Evolutionary conservation across 106 monocot species (phyloP), one percentile per base, ranked within the genome.

Genomic region (Acanthochlamys bracteata): DNA sequence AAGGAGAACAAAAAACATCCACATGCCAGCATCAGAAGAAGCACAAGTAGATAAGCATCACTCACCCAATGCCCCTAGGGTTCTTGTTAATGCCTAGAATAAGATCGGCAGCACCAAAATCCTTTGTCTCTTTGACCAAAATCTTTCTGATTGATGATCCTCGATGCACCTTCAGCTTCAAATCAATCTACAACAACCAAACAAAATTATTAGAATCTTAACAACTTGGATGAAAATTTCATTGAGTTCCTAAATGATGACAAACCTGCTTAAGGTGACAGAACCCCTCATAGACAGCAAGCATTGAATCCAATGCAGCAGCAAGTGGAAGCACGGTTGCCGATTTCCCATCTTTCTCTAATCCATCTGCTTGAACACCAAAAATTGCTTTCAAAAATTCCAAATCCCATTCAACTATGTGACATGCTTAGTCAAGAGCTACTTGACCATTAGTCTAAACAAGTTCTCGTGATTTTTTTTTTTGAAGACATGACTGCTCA

Each of bases 241-340:
- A 19, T 16, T 4, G 19, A 8, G 16, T 4, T 6, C 15, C 19
- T 15, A 0, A 46, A 33, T 20, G 41, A 33, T 42, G 55, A 7
- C 41, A 43, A 33, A 84, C 84, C 81, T 82, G 86, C 65, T 82
- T 86, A 23, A 86, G 67, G 33, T 86, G 78, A 67, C 86, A 86
- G 76, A 86, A 86, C 0, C 86, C 86, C 53, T 82, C 79, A 71
- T 86, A 86, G 26, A 76, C 86, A 27, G 72, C 69, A 2, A 86
- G 73, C 61, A 82, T 61, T 41, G 78, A 66, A n/a, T 86, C 72
- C 25, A 86, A 82, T 14, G 57, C 73, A 54, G 78, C 66, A 23
- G 69, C 71, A 42, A 80, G 57, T 10, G 78, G 72, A 42, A 85
- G 24, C 57, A 77, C 20, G 55, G 73, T 68, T 16, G 79, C 53